These are phyloP conservation scores for Pichia kudriavzevii DNA, from an alignment of 1,139 yeast genomes.

Conservation along the genomic window DNA sequence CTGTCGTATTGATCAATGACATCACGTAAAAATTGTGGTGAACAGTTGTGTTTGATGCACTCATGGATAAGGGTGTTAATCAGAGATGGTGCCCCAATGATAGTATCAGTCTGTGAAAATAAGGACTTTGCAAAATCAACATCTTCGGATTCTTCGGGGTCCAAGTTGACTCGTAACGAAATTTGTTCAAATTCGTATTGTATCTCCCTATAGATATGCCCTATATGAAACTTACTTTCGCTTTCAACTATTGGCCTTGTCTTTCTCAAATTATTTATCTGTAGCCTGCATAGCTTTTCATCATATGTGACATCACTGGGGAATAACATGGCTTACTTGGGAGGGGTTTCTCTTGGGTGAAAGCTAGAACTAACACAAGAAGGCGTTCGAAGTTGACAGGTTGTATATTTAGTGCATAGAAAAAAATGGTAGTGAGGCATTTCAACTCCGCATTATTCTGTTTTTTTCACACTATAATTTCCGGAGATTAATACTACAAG, in stretches of 20 bases:
- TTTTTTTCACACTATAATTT: too few species aligned
- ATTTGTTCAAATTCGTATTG: constrained; percentile 10
- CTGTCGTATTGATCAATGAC: constrained; percentile 14
- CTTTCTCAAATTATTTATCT: constrained; percentile 11
- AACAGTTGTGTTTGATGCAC: constrained; percentile 13
- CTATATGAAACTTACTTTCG: constrained; percentile 13
- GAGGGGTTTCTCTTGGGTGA: too few species aligned
- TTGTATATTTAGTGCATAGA: too few species aligned
- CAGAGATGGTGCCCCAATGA: constrained; percentile 7
- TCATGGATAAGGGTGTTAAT: constrained; percentile 10
- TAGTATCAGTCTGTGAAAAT: constrained; percentile 6
- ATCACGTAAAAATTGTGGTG: constrained; percentile 10
- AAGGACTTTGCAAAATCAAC: not conserved
- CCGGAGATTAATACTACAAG: too few species aligned
- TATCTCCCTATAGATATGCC: constrained; percentile 11
- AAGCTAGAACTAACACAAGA: too few species aligned
- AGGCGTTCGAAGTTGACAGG: too few species aligned
- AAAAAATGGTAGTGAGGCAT: too few species aligned
- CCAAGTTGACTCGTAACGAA: not conserved
- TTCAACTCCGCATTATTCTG: too few species aligned
- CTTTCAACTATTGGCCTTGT: constrained; percentile 11
- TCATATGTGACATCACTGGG: constrained; percentile 7
- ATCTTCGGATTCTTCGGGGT: not conserved
- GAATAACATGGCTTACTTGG: too few species aligned
- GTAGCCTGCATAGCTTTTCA: constrained; percentile 9